Conservation (phyloP, 768 basidiomycete species). For the Mycena indigotica region DNA sequence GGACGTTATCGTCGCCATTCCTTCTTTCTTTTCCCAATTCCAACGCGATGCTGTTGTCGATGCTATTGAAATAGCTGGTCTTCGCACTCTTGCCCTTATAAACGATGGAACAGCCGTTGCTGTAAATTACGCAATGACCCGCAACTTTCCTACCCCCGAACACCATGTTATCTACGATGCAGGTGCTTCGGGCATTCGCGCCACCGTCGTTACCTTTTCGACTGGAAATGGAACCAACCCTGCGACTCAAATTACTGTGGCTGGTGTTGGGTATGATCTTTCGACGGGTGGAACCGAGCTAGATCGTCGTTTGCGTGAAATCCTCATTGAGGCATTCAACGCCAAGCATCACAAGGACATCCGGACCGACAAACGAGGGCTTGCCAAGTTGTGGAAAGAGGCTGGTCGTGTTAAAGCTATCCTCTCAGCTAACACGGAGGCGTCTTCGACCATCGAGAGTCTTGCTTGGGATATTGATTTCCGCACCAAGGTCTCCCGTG, state of each 20-base stretch:
- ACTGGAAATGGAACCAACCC: constrained; percentile 52
- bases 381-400: constrained; percentile 95
- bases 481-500: constrained; percentile 72
- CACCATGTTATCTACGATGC: constrained; percentile 94
- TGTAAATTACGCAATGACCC: constrained; percentile 97
- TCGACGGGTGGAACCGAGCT: constrained; percentile 79
- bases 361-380: constrained; percentile 73
- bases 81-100: constrained; percentile 80
- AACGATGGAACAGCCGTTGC: constrained; percentile 96
- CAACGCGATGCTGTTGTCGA: constrained; percentile 92
- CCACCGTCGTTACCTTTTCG: constrained; percentile 74
- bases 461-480: constrained; percentile 91
- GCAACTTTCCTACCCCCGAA: constrained; percentile 77
- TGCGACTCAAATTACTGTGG: constrained; percentile 73
- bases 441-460: constrained; percentile 80
- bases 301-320: constrained; percentile 79
- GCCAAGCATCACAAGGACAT: constrained; percentile 69
- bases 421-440: constrained; percentile 89
- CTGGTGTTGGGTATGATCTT: constrained; percentile 83
- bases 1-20: constrained; percentile 89
- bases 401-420: constrained; percentile 89
- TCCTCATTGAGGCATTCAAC: constrained; percentile 77
- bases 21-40: constrained; percentile 85
- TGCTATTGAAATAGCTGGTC: constrained; percentile 88
- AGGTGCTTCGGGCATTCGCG: constrained; percentile 80